Evolutionary conservation across 208 protist genomes (phyloP).

Genomic region (Trichomonas vaginalis): DNA sequence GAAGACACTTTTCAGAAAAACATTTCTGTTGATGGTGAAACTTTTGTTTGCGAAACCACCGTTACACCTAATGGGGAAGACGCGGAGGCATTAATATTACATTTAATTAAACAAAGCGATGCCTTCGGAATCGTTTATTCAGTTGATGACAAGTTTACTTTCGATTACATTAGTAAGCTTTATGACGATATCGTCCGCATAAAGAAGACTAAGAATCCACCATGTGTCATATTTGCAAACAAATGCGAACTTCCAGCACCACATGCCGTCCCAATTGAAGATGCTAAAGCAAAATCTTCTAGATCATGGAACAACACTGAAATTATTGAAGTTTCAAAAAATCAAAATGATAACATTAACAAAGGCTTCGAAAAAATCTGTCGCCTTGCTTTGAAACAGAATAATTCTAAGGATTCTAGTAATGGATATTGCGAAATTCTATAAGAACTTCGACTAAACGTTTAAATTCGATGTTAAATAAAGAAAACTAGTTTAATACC

Average conservation of each 20-base stretch:
- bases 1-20: not conserved
- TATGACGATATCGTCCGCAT: not conserved
- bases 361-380: not conserved
- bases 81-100: not conserved
- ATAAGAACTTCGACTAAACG: too few species aligned
- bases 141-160: not conserved
- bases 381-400: not conserved
- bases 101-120: not conserved
- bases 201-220: not conserved
- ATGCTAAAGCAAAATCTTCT: not conserved
- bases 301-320: not conserved
- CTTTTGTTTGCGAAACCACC: not conserved
- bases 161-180: not conserved
- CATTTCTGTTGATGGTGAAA: not conserved
- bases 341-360: not conserved
- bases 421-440: too few species aligned
- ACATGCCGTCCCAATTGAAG: not conserved
- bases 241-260: not conserved
- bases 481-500: too few species aligned
- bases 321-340: not conserved
- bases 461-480: too few species aligned
- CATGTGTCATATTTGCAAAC: not conserved
- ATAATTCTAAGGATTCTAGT: too few species aligned
- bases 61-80: not conserved
- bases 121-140: not conserved